Conservation (phyloP, 164 flowering plant species). For the Paratinospora sagittata region DNA sequence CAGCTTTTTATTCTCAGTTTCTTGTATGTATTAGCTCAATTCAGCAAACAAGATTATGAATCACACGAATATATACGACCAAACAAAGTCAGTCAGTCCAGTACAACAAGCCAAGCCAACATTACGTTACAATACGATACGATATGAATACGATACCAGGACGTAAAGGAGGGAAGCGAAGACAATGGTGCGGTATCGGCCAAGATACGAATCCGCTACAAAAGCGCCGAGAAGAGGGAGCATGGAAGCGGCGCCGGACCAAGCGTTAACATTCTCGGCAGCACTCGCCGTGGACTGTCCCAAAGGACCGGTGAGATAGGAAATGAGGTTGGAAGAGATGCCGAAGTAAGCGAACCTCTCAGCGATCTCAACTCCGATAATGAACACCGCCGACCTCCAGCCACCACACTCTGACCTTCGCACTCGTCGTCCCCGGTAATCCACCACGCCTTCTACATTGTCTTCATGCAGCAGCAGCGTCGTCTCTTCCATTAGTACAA, state of each 20-base stretch:
- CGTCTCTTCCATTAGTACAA: neutral
- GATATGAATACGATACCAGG: slow-evolving; percentile 13
- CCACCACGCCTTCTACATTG: slow-evolving; percentile 35
- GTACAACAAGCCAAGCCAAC: neutral
- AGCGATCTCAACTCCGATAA: slow-evolving; percentile 53
- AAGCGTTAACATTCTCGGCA: slow-evolving; percentile 30
- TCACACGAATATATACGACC: no score
- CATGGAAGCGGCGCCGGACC: slow-evolving; percentile 31
- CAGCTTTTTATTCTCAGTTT: no score
- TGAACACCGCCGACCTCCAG: slow-evolving; percentile 57
- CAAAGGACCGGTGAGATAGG: slow-evolving; percentile 43
- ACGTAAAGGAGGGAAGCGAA: slow-evolving; percentile 27
- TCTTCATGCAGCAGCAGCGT: slow-evolving; percentile 8
- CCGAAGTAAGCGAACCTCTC: slow-evolving; percentile 61
- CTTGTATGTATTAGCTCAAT: neutral
- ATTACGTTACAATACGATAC: no score
- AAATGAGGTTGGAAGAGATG: slow-evolving; percentile 40
- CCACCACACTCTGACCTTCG: slow-evolving; percentile 33
- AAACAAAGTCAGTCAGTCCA: neutral
- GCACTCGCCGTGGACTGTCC: slow-evolving; percentile 33
- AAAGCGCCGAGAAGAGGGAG: slow-evolving; percentile 30
- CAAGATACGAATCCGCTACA: slow-evolving; percentile 29
- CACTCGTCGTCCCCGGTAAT: slow-evolving; percentile 34
- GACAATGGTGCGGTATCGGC: slow-evolving; percentile 28
- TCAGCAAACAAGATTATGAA: no score